phyloP scores from a whole-genome alignment of 345 rosid genomes.

The Syzygium grande region DNA sequence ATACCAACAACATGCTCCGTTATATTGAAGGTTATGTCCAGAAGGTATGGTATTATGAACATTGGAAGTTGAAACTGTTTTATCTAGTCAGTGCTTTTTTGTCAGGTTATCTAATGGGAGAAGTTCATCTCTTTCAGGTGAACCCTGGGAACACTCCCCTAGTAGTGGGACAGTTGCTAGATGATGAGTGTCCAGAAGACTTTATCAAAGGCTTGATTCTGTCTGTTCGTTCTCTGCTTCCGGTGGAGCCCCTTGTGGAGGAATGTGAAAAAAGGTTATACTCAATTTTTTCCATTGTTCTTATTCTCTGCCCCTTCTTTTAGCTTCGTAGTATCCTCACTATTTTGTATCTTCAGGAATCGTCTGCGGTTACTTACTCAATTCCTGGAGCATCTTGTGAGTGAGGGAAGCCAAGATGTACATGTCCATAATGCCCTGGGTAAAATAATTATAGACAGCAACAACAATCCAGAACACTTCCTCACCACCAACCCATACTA shows the following conservation, averaged over 20 bases:
- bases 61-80: not conserved
- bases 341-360: conserved; percentile 45
- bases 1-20: conserved; percentile 85
- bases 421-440: conserved; percentile 99
- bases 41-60: conserved; percentile 46
- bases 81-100: not conserved
- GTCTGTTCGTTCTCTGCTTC: conserved; percentile 57
- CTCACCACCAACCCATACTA: conserved; percentile 98
- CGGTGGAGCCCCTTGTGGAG: conserved; percentile 47
- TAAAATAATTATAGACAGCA: conserved; percentile 97
- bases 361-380: conserved; percentile 99
- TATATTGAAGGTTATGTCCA: conserved; percentile 99
- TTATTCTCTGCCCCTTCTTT: not conserved
- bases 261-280: conserved; percentile 54
- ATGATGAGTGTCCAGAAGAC: conserved; percentile 99
- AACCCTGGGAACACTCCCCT: conserved; percentile 98
- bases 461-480: conserved; percentile 98
- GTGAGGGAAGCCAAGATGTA: conserved; percentile 99
- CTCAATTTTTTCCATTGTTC: conserved; percentile 28
- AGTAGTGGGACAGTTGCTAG: conserved; percentile 78
- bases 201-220: conserved; percentile 97
- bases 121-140: conserved; percentile 53
- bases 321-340: conserved; percentile 11
- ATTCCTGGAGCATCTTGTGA: conserved; percentile 98
- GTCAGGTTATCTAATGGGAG: conserved; percentile 23